A percentile compares a stretch with the other conserved stretches of the same genome.
Evolutionary conservation across 1,139 yeast species (phyloP).

Genomic region (Diutina catenulata): DNA sequence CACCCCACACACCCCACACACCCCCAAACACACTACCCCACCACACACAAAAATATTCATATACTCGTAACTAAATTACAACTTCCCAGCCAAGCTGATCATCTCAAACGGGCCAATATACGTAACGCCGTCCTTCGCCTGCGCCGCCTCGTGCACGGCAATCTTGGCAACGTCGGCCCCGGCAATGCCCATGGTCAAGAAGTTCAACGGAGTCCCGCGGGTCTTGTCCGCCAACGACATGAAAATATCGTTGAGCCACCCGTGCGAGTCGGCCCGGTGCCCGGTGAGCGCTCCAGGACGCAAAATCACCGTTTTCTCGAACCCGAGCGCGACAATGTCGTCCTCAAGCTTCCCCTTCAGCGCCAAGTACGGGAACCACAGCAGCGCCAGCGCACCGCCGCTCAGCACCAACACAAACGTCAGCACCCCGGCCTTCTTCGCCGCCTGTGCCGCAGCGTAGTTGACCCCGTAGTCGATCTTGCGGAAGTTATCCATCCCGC

Average conservation of each 20-base stretch:
- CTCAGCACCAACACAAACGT: conserved; percentile 57
- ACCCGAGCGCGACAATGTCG: conserved; percentile 42
- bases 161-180: conserved; percentile 1
- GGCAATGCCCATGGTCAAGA: conserved; percentile 2
- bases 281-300: conserved; percentile 66
- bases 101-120: neutral
- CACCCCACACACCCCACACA: too few relatives aligned
- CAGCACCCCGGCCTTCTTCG: conserved; percentile 51
- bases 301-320: conserved; percentile 56
- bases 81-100: conserved; percentile 1
- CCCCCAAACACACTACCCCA: too few relatives aligned
- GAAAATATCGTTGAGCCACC: conserved; percentile 16
- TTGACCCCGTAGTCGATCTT: conserved; percentile 64
- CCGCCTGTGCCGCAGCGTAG: conserved; percentile 52
- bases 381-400: conserved; percentile 40
- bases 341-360: conserved; percentile 59
- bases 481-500: conserved; percentile 48
- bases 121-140: conserved; percentile 3
- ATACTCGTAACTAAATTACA: too few relatives aligned
- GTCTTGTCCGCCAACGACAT: conserved; percentile 1
- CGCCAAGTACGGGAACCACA: conserved; percentile 40
- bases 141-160: conserved; percentile 3
- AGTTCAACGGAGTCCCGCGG: neutral
- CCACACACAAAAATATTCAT: too few relatives aligned
- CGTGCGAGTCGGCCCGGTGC: conserved; percentile 34